phyloP scores from a whole-genome alignment of 2,329 filamentous ascomycete genomes.

The Stachybotrys echinatus region DNA sequence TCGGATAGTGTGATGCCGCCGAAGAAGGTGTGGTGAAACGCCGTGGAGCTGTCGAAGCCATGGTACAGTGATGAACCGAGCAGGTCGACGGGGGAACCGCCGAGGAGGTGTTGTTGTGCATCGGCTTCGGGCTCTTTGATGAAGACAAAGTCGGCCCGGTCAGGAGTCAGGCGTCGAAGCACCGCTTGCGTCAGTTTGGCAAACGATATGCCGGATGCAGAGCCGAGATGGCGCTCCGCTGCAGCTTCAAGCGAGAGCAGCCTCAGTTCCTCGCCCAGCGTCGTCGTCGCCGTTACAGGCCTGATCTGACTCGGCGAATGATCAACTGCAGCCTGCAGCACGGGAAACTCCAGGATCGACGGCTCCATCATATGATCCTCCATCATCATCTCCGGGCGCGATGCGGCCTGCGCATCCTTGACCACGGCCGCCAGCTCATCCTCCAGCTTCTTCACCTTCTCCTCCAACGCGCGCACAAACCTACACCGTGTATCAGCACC shows the following conservation, averaged over 20 bases:
- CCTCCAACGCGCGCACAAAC: conserved; percentile 28
- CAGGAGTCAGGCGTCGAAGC: conserved; percentile 33
- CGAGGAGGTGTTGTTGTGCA: conserved; percentile 9
- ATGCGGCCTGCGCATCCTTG: conserved; percentile 4
- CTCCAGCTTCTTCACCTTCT: conserved; percentile 13
- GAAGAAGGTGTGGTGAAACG: conserved; percentile 21
- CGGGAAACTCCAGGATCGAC: no score
- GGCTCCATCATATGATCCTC: no score
- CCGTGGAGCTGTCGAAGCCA: conserved; percentile 16
- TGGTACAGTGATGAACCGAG: conserved; percentile 14
- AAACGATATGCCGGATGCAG: conserved; percentile 37
- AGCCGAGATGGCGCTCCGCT: conserved; percentile 37
- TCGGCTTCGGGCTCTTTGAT: conserved; percentile 11
- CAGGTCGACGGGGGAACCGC: conserved; percentile 17
- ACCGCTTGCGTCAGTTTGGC: conserved; percentile 36
- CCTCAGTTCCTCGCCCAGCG: conserved; percentile 28
- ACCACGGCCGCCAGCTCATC: conserved; percentile 1
- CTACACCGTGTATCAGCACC: background rate
- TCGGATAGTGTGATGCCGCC: conserved; percentile 21
- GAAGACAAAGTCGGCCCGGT: conserved; percentile 37
- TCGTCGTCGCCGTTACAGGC: no score
- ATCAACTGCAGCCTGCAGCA: no score
- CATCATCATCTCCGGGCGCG: no score
- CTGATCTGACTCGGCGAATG: background rate
- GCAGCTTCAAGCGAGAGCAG: conserved; percentile 35